phyloP scores from a whole-genome alignment of 148 eudicot species.

The Chenopodium suecicum region DNA sequence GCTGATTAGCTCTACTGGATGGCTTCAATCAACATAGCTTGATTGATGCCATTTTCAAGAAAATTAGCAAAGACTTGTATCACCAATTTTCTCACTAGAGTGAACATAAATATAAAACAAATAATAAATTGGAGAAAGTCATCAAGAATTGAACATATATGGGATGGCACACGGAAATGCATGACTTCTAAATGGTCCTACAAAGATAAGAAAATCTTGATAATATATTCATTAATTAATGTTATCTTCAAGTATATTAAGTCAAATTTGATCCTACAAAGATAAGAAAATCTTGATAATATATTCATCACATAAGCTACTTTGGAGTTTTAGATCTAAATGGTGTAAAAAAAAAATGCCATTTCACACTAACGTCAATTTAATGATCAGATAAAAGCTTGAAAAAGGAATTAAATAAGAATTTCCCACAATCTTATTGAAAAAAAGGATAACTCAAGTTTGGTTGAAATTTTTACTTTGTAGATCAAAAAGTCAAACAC shows the following conservation, averaged over 20 bases:
- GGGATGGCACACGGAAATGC: background rate
- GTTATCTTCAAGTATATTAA: background rate
- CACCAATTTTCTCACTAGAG: background rate
- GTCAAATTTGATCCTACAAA: background rate
- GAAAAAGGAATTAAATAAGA: background rate
- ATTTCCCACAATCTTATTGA: background rate
- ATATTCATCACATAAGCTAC: too few relatives aligned
- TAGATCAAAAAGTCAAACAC: background rate
- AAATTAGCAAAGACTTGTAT: too few relatives aligned
- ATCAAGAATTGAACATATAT: too few relatives aligned
- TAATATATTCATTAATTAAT: too few relatives aligned
- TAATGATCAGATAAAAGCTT: background rate
- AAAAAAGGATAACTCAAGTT: background rate
- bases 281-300: background rate
- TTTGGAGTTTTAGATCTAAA: too few relatives aligned
- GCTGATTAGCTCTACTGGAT: too few relatives aligned
- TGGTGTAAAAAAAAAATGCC: background rate
- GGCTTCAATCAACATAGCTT: too few relatives aligned
- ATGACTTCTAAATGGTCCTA: background rate
- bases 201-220: too few relatives aligned
- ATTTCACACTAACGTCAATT: background rate
- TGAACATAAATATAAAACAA: too few relatives aligned
- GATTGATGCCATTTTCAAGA: too few relatives aligned
- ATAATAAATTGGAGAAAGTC: too few relatives aligned
- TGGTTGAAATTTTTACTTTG: background rate